A percentile compares a stretch with the other conserved stretches of the same genome.
phyloP scores from a whole-genome alignment of 495 filamentous ascomycete species.

The Xanthoparmelia taractica region DNA sequence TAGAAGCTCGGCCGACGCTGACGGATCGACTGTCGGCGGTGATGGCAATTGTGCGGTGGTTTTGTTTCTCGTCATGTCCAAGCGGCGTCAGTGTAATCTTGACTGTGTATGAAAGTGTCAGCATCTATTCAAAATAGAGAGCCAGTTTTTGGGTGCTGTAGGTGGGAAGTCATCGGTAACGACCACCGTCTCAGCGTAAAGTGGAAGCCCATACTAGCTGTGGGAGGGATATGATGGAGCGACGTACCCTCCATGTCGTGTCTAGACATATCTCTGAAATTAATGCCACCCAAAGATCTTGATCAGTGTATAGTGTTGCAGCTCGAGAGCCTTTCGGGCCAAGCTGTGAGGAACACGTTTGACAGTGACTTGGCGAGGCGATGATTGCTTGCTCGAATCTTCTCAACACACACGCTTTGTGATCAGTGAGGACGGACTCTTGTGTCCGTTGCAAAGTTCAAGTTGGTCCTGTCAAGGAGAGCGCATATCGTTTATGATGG shows the following conservation, averaged over 20 bases:
- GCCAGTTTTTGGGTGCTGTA: not conserved
- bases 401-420: not conserved
- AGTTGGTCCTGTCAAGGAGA: not conserved
- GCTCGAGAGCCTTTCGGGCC: not conserved
- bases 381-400: not conserved
- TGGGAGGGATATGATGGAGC: not conserved
- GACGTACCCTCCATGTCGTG: not conserved
- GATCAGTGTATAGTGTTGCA: not conserved
- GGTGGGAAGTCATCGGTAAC: not conserved
- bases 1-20: conserved; percentile 54
- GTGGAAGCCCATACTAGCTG: not conserved
- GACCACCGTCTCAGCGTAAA: not conserved
- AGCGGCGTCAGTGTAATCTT: conserved; percentile 14
- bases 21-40: conserved; percentile 22
- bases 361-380: not conserved
- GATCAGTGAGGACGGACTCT: not conserved
- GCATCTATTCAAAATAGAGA: not conserved
- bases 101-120: conserved; percentile 5
- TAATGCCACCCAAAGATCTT: not conserved
- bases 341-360: not conserved
- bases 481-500: not conserved
- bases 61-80: conserved; percentile 9
- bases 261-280: not conserved
- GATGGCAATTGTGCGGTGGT: conserved; percentile 17
- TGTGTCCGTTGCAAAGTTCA: not conserved